Conservation (phyloP, 805 yeast species). For the Millerago galiae region DNA sequence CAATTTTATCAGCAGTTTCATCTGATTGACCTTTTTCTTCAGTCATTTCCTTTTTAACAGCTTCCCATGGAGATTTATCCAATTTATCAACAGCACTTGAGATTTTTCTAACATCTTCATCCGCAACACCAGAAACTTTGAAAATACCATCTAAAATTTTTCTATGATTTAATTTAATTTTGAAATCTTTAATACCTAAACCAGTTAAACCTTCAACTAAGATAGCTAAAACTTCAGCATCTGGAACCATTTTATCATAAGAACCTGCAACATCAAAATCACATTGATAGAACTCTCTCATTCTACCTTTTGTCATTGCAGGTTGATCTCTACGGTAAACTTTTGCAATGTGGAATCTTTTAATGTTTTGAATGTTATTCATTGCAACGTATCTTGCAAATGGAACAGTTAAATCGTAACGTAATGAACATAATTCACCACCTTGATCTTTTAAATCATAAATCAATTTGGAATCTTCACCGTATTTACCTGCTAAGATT, state of each 20-base stretch:
- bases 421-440: constrained; percentile 90
- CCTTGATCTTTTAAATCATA: constrained; percentile 98
- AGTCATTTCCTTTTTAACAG: constrained; percentile 84
- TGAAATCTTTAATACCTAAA: constrained; percentile 83
- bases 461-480: constrained; percentile 95
- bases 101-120: constrained; percentile 87
- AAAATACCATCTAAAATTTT: constrained; percentile 94
- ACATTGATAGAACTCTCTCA: constrained; percentile 99
- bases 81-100: constrained; percentile 95
- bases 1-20: constrained; percentile 89
- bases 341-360: constrained; percentile 95
- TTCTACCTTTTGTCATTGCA: constrained; percentile 99
- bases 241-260: constrained; percentile 94
- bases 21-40: constrained; percentile 87
- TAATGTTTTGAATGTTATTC: constrained; percentile 85
- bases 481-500: constrained; percentile 93
- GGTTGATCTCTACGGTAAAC: constrained; percentile 99
- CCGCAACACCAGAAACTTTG: constrained; percentile 89
- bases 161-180: constrained; percentile 90
- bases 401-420: constrained; percentile 97
- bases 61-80: constrained; percentile 95
- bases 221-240: constrained; percentile 79
- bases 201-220: constrained; percentile 78
- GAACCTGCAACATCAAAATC: constrained; percentile 95
- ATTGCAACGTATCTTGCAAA: constrained; percentile 96